Conservation (phyloP, 2,329 filamentous ascomycete species). For the Botrytis deweyae region DNA sequence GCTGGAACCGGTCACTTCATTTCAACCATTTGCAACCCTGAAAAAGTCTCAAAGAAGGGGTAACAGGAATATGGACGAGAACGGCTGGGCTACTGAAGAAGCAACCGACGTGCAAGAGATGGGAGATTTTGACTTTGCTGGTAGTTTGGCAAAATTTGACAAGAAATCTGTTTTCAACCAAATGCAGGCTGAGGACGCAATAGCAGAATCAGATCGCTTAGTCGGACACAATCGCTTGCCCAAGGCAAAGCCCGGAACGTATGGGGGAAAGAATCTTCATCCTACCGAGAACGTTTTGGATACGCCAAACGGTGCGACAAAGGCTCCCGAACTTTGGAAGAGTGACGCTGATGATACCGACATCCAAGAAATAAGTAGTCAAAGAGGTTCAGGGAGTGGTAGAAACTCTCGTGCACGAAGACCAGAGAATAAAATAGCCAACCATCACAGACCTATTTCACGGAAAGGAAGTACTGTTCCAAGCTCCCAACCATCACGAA, state of each 20-base stretch:
- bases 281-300: conserved; percentile 90
- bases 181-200: conserved; percentile 82
- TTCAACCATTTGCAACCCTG: conserved; percentile 60
- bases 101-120: conserved; percentile 91
- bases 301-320: conserved; percentile 43
- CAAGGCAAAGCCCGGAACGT: conserved; percentile 61
- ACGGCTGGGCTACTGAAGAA: conserved; percentile 94
- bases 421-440: conserved; percentile 41
- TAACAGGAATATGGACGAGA: conserved; percentile 52
- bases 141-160: conserved; percentile 89
- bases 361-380: conserved; percentile 32
- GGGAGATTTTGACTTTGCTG: conserved; percentile 92
- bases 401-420: conserved; percentile 38
- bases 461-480: conserved; percentile 37
- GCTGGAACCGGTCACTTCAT: conserved; percentile 60
- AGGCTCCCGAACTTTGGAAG: conserved; percentile 54
- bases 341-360: conserved; percentile 68
- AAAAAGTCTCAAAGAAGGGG: conserved; percentile 54
- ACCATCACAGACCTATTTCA: conserved; percentile 38
- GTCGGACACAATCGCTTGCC: conserved; percentile 80
- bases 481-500: conserved; percentile 32
- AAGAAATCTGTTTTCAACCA: conserved; percentile 90
- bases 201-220: conserved; percentile 86
- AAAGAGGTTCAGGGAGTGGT: conserved; percentile 43
- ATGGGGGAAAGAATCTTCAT: conserved; percentile 85